Conservation (phyloP, 371 early-diverging fungal species). For the Mucor piriformis region DNA sequence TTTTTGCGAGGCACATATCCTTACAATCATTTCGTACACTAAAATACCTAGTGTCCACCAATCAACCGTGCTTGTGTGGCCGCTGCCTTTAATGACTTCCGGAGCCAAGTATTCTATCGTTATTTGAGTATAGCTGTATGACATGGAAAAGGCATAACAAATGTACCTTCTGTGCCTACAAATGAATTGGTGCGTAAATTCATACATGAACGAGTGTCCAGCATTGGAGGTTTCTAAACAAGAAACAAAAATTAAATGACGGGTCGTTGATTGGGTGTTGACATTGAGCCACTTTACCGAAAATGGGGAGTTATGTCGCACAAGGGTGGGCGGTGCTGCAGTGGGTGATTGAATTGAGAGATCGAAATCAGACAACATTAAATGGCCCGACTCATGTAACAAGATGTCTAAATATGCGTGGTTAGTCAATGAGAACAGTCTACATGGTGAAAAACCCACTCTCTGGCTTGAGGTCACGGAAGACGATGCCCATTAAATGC, state of each 20-base stretch:
- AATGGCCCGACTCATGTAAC: conserved; percentile 79
- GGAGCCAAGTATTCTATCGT: conserved; percentile 87
- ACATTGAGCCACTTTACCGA: conserved; percentile 44
- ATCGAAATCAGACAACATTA: conserved; percentile 92
- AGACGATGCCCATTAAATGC: conserved; percentile 87
- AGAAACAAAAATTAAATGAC: not conserved
- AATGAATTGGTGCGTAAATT: conserved; percentile 87
- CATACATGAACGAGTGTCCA: conserved; percentile 87
- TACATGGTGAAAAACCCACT: conserved; percentile 71
- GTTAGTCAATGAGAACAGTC: not conserved
- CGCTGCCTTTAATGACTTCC: conserved; percentile 83
- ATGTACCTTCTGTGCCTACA: conserved; percentile 85
- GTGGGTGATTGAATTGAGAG: conserved; percentile 85
- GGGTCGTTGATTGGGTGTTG: too few species aligned
- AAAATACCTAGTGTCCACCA: conserved; percentile 99
- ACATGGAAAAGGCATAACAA: not conserved
- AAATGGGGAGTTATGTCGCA: conserved; percentile 62
- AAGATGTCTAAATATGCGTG: conserved; percentile 65
- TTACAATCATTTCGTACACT: conserved; percentile 91
- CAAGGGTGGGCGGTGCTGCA: conserved; percentile 83
- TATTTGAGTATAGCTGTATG: conserved; percentile 22
- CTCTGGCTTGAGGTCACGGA: conserved; percentile 90
- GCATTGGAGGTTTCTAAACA: conserved; percentile 40
- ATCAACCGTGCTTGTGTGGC: conserved; percentile 89
- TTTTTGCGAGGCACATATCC: not conserved